Base-by-base conservation (phyloP, 768 basidiomycete species). In the Xerocomellus intermedius region DNA sequence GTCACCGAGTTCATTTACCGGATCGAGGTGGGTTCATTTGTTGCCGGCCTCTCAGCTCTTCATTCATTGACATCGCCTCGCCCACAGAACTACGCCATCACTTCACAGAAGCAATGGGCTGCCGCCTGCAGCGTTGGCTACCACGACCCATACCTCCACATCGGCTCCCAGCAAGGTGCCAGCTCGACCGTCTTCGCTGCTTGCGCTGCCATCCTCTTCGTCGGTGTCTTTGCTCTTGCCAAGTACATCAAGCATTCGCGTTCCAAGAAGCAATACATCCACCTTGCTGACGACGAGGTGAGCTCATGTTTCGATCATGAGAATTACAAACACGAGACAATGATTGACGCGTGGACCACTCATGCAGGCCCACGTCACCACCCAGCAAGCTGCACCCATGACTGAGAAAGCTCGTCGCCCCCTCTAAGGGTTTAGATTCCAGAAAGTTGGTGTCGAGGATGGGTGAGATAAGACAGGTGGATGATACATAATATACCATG, bases 1-100 rank as follows among this genome's bases (percentile, higher is more conserved):
- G 77, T 91, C 64, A 90, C 89, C 14, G 88, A 91, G 67, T 91
- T 92, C 77, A 87, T 91, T 69, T 89, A 90, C 78, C 82, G 85
- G 52, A 78, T 85, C 51, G 86, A 91, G 82, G 89, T 88, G 66
- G 17, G 74, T 44, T 38, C 38, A 56, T 43, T 44, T 22, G 35
- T 32, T 24, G n/a, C 9, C n/a, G 16, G 24, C 30, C 47, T 45
- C 12, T 37, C 22, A 21, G 38, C 28, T 28, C 19, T 47, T 54
- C 49, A 24, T 28, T 43, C 22, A 36, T 49, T 43, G 58, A 38
- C 50, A 48, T 37, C 42, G 16, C 38, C 24, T 47, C 22, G 6
- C 48, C 14, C 28, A 50, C 53, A 79, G 79, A 74, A 74, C 70
- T 76, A 77, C 26, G 75, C 78, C 42, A 75, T 79, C 63, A 68